Evolutionary conservation across 192 early-diverging fungal genomes (phyloP).

Genomic region (Ambispora gerdemannii): DNA sequence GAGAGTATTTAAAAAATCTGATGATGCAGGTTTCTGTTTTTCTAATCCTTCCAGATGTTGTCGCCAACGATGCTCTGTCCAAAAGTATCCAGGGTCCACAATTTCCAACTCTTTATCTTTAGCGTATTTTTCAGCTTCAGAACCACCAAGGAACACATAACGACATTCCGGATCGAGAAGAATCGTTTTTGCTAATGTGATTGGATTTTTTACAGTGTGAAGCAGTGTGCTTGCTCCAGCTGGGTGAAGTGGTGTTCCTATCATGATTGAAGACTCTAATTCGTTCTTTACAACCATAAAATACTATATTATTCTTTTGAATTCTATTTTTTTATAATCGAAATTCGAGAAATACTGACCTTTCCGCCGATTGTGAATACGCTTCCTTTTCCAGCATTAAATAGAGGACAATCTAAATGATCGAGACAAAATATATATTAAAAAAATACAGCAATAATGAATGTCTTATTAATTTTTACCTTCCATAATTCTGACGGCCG

Average conservation of each 20-base stretch:
- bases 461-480: no score
- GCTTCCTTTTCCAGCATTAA: conserved; percentile 49
- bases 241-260: conserved; percentile 28
- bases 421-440: conserved; percentile 19
- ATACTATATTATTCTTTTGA: no score
- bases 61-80: conserved; percentile 38
- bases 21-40: background rate
- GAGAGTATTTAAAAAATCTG: background rate
- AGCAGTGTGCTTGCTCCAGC: conserved; percentile 45
- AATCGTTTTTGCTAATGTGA: conserved; percentile 38
- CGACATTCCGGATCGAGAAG: conserved; percentile 31
- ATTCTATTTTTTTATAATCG: no score
- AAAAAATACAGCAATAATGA: no score
- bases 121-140: conserved; percentile 41
- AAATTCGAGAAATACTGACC: conserved; percentile 19
- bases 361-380: conserved; percentile 44
- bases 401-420: conserved; percentile 46
- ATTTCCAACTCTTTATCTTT: conserved; percentile 36
- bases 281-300: conserved; percentile 26
- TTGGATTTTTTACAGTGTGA: conserved; percentile 43
- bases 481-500: conserved; percentile 37
- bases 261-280: conserved; percentile 46
- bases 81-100: conserved; percentile 47
- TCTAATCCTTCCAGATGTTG: conserved; percentile 40
- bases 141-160: conserved; percentile 44